Evolutionary conservation across 1,284 basidiomycete genomes (phyloP).

Genomic region (Anthracocystis panici-leucophaei): DNA sequence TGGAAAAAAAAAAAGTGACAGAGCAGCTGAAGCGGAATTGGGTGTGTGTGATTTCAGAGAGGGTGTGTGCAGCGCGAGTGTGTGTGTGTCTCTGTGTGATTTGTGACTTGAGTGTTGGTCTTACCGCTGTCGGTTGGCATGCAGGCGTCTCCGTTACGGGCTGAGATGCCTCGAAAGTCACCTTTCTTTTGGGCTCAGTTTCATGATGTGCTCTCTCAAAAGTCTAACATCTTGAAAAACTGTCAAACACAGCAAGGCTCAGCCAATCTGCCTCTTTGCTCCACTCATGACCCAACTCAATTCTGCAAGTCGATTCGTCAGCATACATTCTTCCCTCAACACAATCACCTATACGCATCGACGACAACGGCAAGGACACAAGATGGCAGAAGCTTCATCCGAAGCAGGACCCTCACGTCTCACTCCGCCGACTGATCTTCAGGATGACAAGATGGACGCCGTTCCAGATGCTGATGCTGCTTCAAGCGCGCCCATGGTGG

Average conservation of each 20-base stretch:
- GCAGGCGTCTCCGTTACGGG: background rate
- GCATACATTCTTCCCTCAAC: background rate
- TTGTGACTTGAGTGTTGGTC: background rate
- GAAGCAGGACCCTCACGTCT: constrained; percentile 31
- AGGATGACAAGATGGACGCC: constrained; percentile 2
- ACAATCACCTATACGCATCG: too few species aligned
- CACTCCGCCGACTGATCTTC: constrained; percentile 8
- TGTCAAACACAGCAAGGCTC: too few species aligned
- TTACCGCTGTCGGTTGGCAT: background rate
- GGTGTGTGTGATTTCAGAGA: background rate
- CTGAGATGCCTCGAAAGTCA: background rate
- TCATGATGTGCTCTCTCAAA: too few species aligned
- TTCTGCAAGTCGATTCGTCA: too few species aligned
- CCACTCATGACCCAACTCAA: too few species aligned
- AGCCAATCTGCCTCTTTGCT: background rate
- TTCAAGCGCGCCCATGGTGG: constrained; percentile 17
- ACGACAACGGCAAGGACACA: background rate
- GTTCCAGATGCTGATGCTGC: background rate
- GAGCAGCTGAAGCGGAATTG: background rate
- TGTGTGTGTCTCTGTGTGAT: constrained; percentile 1
- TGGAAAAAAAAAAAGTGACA: constrained; percentile 1
- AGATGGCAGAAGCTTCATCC: constrained; percentile 7
- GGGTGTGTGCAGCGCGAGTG: background rate
- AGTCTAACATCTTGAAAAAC: too few species aligned
- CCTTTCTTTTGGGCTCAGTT: background rate